A percentile compares a stretch with the other conserved stretches of the same genome.
phyloP scores from a whole-genome alignment of 2,329 filamentous ascomycete genomes.

The Claviceps paspali region DNA sequence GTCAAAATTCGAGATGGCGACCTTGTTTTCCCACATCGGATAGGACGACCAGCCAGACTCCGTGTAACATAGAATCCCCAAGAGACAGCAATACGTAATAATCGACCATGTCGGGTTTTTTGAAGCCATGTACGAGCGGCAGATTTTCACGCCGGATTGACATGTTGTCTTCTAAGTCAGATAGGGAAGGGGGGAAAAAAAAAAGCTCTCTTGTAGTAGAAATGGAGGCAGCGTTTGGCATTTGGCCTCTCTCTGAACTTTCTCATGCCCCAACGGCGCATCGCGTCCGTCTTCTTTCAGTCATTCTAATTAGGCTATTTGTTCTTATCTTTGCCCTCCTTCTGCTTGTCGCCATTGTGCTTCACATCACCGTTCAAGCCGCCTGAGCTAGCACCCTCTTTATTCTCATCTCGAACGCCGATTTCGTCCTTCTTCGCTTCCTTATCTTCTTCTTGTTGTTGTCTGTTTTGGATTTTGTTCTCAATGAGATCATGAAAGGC shows the following conservation, averaged over 20 bases:
- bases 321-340: conserved; percentile 40
- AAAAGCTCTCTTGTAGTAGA: conserved; percentile 2
- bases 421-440: conserved; percentile 66
- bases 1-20: conserved; percentile 54
- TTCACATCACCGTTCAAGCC: conserved; percentile 31
- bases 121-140: too few relatives aligned
- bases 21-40: conserved; percentile 36
- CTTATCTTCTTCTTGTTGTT: conserved; percentile 87
- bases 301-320: conserved; percentile 13
- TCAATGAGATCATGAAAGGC: conserved; percentile 98
- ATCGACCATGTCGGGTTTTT: too few relatives aligned
- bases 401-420: conserved; percentile 44
- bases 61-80: too few relatives aligned
- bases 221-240: background rate
- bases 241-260: background rate
- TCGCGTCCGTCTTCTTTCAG: background rate
- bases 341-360: conserved; percentile 36
- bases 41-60: too few relatives aligned
- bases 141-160: background rate
- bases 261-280: background rate
- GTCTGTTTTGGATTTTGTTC: conserved; percentile 98
- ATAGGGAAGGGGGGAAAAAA: too few relatives aligned
- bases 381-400: conserved; percentile 30
- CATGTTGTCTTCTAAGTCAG: background rate
- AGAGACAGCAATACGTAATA: too few relatives aligned